phyloP scores from a whole-genome alignment of 2,329 filamentous ascomycete genomes.

The Colletotrichum sp. region DNA sequence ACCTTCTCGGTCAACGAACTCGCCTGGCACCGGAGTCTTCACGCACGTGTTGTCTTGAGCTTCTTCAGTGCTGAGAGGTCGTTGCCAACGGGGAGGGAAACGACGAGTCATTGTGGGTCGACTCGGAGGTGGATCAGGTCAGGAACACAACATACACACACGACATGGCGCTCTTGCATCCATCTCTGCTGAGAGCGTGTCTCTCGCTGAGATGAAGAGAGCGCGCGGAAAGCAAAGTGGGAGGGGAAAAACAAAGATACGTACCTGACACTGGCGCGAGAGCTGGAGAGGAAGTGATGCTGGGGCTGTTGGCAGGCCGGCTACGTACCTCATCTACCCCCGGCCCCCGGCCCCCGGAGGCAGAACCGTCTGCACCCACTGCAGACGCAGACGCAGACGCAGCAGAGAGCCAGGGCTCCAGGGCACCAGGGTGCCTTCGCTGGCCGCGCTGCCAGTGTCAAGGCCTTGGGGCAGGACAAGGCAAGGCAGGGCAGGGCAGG shows the following conservation, averaged over 20 bases:
- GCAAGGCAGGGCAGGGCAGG: not conserved
- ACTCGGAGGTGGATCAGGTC: not conserved
- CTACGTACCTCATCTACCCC: not conserved
- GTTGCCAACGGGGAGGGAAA: not conserved
- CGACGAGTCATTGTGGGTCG: constrained; percentile 9
- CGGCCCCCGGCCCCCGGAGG: not conserved
- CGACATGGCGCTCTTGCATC: not conserved
- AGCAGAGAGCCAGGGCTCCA: not conserved
- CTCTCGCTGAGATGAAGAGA: not conserved
- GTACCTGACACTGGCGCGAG: not conserved
- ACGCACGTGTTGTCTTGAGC: not conserved
- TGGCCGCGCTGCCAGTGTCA: not conserved
- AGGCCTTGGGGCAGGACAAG: not conserved
- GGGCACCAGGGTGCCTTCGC: not conserved
- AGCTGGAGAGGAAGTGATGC: not conserved
- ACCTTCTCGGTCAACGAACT: not conserved
- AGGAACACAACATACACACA: not conserved
- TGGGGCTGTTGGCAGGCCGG: not conserved
- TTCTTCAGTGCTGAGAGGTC: not conserved
- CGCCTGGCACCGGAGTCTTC: not conserved
- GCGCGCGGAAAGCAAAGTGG: not conserved
- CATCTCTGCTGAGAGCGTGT: not conserved
- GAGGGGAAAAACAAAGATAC: not conserved
- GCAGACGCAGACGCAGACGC: not conserved
- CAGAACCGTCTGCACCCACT: not conserved